Conservation (phyloP, 2,329 filamentous ascomycete genomes). For the Monascus ruber region DNA sequence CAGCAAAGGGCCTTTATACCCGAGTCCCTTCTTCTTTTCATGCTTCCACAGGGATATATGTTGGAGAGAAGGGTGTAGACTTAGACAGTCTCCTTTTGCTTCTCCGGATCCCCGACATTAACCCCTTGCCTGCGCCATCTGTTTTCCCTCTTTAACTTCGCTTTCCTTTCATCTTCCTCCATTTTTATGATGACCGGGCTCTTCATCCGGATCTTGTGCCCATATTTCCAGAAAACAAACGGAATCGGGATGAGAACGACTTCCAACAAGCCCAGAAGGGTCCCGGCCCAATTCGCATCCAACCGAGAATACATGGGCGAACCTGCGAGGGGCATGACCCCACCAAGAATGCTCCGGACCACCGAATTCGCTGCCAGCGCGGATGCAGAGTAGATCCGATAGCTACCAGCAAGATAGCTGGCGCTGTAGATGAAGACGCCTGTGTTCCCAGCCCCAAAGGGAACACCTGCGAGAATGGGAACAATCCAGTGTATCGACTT, state of each 20-base stretch:
- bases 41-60: too few relatives aligned
- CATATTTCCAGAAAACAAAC: conserved; percentile 60
- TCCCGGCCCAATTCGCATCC: conserved; percentile 68
- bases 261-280: conserved; percentile 62
- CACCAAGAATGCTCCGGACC: conserved; percentile 61
- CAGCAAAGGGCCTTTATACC: too few relatives aligned
- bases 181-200: conserved; percentile 47
- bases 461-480: conserved; percentile 65
- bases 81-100: conserved; percentile 6
- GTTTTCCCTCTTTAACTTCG: conserved; percentile 31
- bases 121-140: conserved; percentile 7
- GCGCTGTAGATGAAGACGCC: conserved; percentile 70
- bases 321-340: conserved; percentile 64
- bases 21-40: too few relatives aligned
- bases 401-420: conserved; percentile 69
- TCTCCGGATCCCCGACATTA: conserved; percentile 9
- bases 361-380: conserved; percentile 73
- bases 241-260: conserved; percentile 67
- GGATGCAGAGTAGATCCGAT: conserved; percentile 70
- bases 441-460: conserved; percentile 67
- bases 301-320: conserved; percentile 58
- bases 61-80: too few relatives aligned
- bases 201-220: conserved; percentile 45
- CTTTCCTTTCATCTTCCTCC: conserved; percentile 39
- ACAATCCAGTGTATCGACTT: conserved; percentile 68